Percentiles rank a stretch among this genome's conserved stretches.
Evolutionary conservation across 805 yeast genomes (phyloP).

Genomic region (Metschnikowia gruessii): DNA sequence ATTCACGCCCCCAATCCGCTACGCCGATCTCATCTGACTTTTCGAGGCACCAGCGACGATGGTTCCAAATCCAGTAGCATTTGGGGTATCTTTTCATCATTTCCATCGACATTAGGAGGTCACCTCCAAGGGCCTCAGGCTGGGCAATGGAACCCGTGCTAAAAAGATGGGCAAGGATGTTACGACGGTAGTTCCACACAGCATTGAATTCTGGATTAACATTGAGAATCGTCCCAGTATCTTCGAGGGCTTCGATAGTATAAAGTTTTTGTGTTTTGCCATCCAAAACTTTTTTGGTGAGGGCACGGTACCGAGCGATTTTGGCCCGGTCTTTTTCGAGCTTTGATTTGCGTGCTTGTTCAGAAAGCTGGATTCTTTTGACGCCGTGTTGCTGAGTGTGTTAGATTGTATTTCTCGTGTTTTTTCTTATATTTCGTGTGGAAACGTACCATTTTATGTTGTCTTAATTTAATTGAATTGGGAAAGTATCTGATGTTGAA

Average conservation of each 20-base stretch:
- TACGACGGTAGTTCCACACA: constrained; percentile 86
- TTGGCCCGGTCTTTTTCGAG: constrained; percentile 56
- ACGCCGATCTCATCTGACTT: constrained; percentile 42
- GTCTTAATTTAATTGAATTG: too few relatives aligned
- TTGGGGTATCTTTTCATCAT: constrained; percentile 72
- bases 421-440: not conserved
- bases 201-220: constrained; percentile 87
- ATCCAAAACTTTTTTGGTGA: constrained; percentile 45
- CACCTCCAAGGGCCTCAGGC: constrained; percentile 42
- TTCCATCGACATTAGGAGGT: constrained; percentile 56
- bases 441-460: not conserved
- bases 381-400: constrained; percentile 59
- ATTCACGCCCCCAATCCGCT: constrained; percentile 69
- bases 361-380: constrained; percentile 54
- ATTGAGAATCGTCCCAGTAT: constrained; percentile 56
- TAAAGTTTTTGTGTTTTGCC: constrained; percentile 19
- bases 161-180: constrained; percentile 47
- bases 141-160: constrained; percentile 9
- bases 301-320: constrained; percentile 51
- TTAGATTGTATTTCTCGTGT: not conserved
- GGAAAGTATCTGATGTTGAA: too few relatives aligned
- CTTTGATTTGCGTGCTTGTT: constrained; percentile 53
- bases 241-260: constrained; percentile 40
- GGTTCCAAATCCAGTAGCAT: constrained; percentile 97
- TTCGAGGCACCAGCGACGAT: constrained; percentile 74